Evolutionary conservation across 768 basidiomycete genomes (phyloP), one percentile per base, ranked within the genome.

Genomic region (Amyloporia xantha): DNA sequence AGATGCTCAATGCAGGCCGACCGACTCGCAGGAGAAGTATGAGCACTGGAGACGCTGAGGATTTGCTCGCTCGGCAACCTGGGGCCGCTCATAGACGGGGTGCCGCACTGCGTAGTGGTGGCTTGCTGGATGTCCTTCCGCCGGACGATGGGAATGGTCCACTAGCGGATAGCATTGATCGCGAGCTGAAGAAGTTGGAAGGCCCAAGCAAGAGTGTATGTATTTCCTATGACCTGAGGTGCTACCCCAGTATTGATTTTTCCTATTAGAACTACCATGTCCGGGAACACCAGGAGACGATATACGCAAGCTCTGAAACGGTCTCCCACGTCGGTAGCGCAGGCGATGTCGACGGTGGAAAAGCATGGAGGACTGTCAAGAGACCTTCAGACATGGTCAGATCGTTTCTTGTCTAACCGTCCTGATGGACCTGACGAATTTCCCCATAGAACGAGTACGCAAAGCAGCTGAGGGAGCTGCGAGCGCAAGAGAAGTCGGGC

Each of bases 341-440:
- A 35, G 91, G 92, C 13, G 94, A 95, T 63, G 72, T 94, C 23
- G 83, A 92, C 59, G 68, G 72, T 21, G 90, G 91, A 1, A 78
- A 70, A 60, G 91, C 93, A 4, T 97, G 94, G 95, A 78, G 84
- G 61, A 75, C 83, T 12, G 84, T 97, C 25, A 76, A 91, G 55
- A 71, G 92, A 20, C 92, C 94, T 9, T 95, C 92, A 1, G 93
- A 98, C 61, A 95, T 97, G 87, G 94, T 94, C 56, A 48, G 4
- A 24, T 28, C 12, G 36, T 23, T 47, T 17, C 7, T 15, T 46
- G 21, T 24, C 25, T 23, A 2, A 4, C 11, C 39, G 37, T 20
- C 15, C 2, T 35, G 11, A 21, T 44, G 13, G 30, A 35, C 54
- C 12, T 13, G 6, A 21, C 38, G 7, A 6, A 19, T 21, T 39